A percentile compares a stretch with the other conserved stretches of the same genome.
Evolutionary conservation across 192 early-diverging fungal species (phyloP).

Genomic region (Coemansia pectinata): DNA sequence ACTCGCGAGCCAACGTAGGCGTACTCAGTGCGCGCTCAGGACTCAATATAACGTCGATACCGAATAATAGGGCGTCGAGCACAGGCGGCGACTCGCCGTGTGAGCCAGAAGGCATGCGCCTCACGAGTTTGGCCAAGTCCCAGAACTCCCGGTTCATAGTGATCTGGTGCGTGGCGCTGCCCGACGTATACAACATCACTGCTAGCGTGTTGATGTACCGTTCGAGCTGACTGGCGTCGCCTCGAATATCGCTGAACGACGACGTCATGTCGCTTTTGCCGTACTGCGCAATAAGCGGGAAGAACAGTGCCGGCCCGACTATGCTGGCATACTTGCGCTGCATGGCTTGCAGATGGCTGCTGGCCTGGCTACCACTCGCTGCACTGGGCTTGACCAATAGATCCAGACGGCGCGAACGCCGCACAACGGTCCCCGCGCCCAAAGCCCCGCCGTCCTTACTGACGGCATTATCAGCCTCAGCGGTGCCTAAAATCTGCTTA

Average conservation of each 20-base stretch:
- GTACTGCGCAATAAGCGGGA: constrained; percentile 47
- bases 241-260: constrained; percentile 25
- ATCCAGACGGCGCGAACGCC: constrained; percentile 44
- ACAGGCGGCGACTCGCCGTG: constrained; percentile 32
- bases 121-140: constrained; percentile 31
- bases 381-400: constrained; percentile 2
- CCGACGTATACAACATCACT: constrained; percentile 36
- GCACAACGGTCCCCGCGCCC: constrained; percentile 31
- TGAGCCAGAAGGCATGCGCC: constrained; percentile 3
- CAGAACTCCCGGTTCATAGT: constrained; percentile 52
- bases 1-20: constrained; percentile 43
- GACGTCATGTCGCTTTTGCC: constrained; percentile 38
- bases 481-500: background rate
- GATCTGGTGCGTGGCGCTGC: constrained; percentile 34
- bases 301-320: constrained; percentile 45
- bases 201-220: constrained; percentile 45
- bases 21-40: constrained; percentile 33
- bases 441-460: background rate
- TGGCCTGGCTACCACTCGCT: background rate
- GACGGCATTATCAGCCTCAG: background rate
- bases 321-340: constrained; percentile 16
- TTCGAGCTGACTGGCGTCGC: constrained; percentile 27
- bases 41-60: constrained; percentile 41
- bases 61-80: constrained; percentile 45
- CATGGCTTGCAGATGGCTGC: background rate